Evolutionary conservation across 192 early-diverging fungal genomes (phyloP).

Genomic region (Entrophospora sp.): DNA sequence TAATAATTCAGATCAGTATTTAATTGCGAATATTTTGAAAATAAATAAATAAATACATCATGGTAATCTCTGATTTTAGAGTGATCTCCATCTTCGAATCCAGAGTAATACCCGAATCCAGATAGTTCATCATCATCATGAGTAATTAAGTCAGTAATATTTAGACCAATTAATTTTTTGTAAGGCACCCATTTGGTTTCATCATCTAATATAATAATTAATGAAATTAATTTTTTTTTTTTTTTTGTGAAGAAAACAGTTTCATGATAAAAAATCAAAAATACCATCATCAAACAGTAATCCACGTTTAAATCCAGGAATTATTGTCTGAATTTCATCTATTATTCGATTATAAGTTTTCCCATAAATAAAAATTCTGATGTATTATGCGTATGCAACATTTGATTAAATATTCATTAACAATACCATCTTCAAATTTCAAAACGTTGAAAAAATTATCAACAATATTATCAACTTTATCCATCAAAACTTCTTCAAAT

Average conservation of each 20-base stretch:
- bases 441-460: conserved; percentile 25
- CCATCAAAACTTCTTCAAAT: conserved; percentile 41
- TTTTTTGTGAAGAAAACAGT: too few species aligned
- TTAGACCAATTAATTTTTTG: conserved; percentile 19
- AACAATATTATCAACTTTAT: conserved; percentile 21
- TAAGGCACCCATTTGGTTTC: background rate
- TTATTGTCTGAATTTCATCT: conserved; percentile 43
- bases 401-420: background rate
- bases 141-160: conserved; percentile 31
- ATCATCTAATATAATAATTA: background rate
- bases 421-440: conserved; percentile 27
- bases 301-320: conserved; percentile 69
- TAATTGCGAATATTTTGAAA: too few species aligned
- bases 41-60: too few species aligned
- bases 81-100: too few species aligned
- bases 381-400: background rate
- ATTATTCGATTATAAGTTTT: conserved; percentile 15
- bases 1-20: too few species aligned
- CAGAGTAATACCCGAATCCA: background rate
- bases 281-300: conserved; percentile 36
- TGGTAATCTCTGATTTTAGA: too few species aligned
- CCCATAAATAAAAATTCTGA: background rate
- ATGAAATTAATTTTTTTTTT: too few species aligned
- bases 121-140: conserved; percentile 24
- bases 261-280: conserved; percentile 6